These are phyloP conservation scores for Fraxinus latifolia DNA, from an alignment of 305 asterid species.

Conservation along the genomic window DNA sequence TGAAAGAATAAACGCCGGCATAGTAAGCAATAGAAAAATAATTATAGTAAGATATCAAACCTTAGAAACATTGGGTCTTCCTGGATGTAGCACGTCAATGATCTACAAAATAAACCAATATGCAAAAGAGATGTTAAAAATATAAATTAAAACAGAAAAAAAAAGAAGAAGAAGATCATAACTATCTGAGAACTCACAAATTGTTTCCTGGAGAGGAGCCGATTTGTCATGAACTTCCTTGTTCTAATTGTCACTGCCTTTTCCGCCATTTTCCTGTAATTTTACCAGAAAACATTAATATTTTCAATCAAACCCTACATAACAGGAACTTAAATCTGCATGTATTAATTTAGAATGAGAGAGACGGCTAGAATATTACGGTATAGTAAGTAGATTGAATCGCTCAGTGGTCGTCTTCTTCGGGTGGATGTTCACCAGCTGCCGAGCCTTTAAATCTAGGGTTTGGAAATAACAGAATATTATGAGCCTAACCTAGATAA, in stretches of 20 bases:
- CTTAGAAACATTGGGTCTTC: conserved; percentile 74
- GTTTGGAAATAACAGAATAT: conserved; percentile 19
- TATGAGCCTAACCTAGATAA: background rate
- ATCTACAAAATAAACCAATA: conserved; percentile 30
- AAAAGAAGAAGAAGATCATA: background rate
- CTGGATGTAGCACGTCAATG: conserved; percentile 72
- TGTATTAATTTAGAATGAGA: background rate
- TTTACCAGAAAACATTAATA: background rate
- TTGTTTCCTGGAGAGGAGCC: conserved; percentile 73
- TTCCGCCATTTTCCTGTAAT: conserved; percentile 56
- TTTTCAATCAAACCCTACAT: background rate
- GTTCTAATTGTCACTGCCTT: conserved; percentile 72
- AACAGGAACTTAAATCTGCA: background rate
- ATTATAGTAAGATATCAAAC: conserved; percentile 24
- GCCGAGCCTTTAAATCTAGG: conserved; percentile 27
- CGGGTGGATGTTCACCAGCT: conserved; percentile 15
- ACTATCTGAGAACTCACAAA: conserved; percentile 34
- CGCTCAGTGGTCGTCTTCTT: conserved; percentile 18
- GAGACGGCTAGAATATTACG: background rate
- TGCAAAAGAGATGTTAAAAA: background rate
- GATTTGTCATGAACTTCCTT: conserved; percentile 72
- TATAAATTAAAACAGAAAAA: background rate
- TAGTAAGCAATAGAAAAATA: background rate
- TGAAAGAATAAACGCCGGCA: background rate
- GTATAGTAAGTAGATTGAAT: conserved; percentile 24